Base-by-base conservation (phyloP, 176 grass and related monocot genomes). In the Saccharum officinarum region DNA sequence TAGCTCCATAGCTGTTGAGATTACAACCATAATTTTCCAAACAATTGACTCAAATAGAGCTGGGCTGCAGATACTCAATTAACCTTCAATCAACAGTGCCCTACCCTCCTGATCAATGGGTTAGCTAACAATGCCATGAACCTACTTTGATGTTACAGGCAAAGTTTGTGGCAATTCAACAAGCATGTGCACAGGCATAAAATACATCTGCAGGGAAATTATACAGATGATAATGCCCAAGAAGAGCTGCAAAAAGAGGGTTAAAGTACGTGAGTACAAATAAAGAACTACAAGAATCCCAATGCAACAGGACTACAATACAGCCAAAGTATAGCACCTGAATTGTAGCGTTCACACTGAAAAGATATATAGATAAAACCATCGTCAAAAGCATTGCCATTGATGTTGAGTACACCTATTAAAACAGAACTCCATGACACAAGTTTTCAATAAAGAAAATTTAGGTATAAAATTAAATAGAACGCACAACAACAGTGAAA, bases 321-420 rank as follows among this genome's bases (percentile, higher is more conserved):
- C n/a, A 81, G 30, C 26, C 71, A 69, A 25, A 28, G 66, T 18
- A 42, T 26, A 85, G 49, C 90, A 96, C 93, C 97, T 95, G 97
- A 88, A 99, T 76, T 64, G 97, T 99, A 69, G 91, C 89, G 71
- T 90, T 99, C 80, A 94, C 77, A 82, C 76, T 90, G 67, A 99
- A 98, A 85, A 98, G 88, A 75, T 87, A 98, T 90, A 94, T 81
- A 37, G 97, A 96, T 63, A 96, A 79, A 76, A 99, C 82, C 89
- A 95, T 95, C 10, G 97, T 99, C 57, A 99, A 87, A 73, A 99
- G 84, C 97, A 99, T 96, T 23, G 97, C 93, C 97, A 99, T 99
- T 77, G 97, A 99, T 8, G 97, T 99, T 84, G 97, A 93, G 84
- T 99, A 99, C 6, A 99, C 50, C 97, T 95, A 88, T 67, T 75